A percentile compares a stretch with the other conserved stretches of the same genome.
Conservation (phyloP, 495 filamentous ascomycete species). For the Tuber indicum region DNA sequence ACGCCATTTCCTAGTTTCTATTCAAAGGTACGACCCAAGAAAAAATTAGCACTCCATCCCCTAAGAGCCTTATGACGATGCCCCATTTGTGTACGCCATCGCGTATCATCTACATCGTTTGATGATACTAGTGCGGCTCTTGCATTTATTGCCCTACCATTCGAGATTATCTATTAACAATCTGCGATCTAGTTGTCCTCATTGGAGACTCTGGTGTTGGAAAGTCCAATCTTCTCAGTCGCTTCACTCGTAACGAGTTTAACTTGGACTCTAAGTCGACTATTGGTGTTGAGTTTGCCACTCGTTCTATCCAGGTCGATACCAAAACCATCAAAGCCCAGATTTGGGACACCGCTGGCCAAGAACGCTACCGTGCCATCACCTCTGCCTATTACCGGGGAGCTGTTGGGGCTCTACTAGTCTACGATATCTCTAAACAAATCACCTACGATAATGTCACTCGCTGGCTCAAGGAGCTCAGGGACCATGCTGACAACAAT, state of each 20-base stretch:
- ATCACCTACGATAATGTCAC: slow-evolving; percentile 99
- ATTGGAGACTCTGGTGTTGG: slow-evolving; percentile 99
- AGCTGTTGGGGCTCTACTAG: slow-evolving; percentile 91
- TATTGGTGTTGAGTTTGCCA: slow-evolving; percentile 99
- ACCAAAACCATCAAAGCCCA: slow-evolving; percentile 99
- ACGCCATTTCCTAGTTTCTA: slow-evolving; percentile 65
- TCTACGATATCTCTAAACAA: slow-evolving; percentile 99
- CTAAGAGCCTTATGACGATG: slow-evolving; percentile 37
- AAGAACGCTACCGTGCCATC: slow-evolving; percentile 98
- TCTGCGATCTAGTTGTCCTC: slow-evolving; percentile 66
- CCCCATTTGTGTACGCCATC: slow-evolving; percentile 23
- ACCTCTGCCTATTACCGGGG: slow-evolving; percentile 98
- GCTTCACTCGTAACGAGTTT: slow-evolving; percentile 99
- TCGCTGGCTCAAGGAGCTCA: slow-evolving; percentile 97
- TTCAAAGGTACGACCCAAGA: slow-evolving; percentile 80
- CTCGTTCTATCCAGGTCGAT: slow-evolving; percentile 97
- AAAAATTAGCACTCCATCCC: slow-evolving; percentile 24
- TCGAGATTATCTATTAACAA: slow-evolving; percentile 42
- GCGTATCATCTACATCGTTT: slow-evolving; percentile 14
- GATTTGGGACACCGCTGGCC: slow-evolving; percentile 99
- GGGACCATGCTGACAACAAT: slow-evolving; percentile 96
- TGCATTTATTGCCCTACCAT: neutral
- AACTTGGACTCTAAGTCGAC: slow-evolving; percentile 99
- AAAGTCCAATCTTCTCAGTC: slow-evolving; percentile 98
- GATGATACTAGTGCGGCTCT: slow-evolving; percentile 11